Evolutionary conservation across 257 asterid species (phyloP).

Genomic region (Solanum boliviense): DNA sequence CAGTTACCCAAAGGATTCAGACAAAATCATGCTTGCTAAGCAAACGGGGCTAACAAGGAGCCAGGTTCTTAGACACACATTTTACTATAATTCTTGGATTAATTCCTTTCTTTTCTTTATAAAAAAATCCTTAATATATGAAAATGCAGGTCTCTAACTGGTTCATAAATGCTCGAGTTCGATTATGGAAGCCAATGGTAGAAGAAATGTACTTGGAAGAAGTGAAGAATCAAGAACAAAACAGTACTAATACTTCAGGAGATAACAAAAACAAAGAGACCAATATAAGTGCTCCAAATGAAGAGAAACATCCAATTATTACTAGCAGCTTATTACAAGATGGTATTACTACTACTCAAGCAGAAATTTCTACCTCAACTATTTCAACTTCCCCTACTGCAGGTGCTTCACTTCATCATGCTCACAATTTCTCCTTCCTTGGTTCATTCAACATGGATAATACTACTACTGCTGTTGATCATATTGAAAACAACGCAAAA

Average conservation of each 20-base stretch:
- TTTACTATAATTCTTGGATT: background rate
- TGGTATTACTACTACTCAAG: background rate
- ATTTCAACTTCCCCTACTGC: conserved; percentile 3
- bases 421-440: conserved; percentile 18
- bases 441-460: conserved; percentile 22
- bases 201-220: conserved; percentile 81
- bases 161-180: conserved; percentile 83
- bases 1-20: conserved; percentile 78
- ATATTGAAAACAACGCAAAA: conserved; percentile 13
- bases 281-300: background rate
- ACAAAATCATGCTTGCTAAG: conserved; percentile 58
- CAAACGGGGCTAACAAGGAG: conserved; percentile 86
- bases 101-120: background rate
- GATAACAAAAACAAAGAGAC: conserved; percentile 8
- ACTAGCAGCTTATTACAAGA: conserved; percentile 6
- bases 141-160: conserved; percentile 64
- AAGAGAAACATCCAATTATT: background rate
- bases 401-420: background rate
- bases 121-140: background rate
- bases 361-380: conserved; percentile 12
- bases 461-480: background rate
- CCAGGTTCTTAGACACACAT: conserved; percentile 31
- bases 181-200: conserved; percentile 86
- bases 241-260: background rate
- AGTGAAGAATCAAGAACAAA: conserved; percentile 32